Percentiles rank a stretch among this genome's conserved stretches.
Conservation (phyloP, 2,329 filamentous ascomycete genomes). For the Microsporum canis region DNA sequence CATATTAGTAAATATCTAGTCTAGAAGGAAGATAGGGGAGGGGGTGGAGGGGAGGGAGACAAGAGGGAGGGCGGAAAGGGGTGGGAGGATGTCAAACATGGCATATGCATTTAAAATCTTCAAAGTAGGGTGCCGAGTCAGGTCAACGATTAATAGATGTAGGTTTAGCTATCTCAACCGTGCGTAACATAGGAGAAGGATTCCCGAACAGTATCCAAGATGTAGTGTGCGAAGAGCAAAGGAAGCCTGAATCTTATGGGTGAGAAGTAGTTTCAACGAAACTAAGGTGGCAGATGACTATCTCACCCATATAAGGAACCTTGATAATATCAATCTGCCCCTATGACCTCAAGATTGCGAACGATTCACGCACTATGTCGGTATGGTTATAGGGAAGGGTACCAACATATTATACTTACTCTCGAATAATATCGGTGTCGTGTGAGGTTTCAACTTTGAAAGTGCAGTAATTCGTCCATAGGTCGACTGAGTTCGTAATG, state of each 20-base stretch:
- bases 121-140: constrained; percentile 28
- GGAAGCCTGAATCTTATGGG: constrained; percentile 42
- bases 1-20: constrained; percentile 30
- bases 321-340: constrained; percentile 28
- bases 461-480: constrained; percentile 94
- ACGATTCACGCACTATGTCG: constrained; percentile 29
- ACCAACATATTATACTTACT: constrained; percentile 76
- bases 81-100: constrained; percentile 37
- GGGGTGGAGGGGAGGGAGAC: constrained; percentile 19
- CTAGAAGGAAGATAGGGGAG: constrained; percentile 18
- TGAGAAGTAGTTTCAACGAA: constrained; percentile 40
- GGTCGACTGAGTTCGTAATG: constrained; percentile 84
- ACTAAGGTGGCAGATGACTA: constrained; percentile 47
- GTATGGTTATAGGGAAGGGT: constrained; percentile 49
- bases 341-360: constrained; percentile 27
- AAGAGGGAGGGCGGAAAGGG: constrained; percentile 12
- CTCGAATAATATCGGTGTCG: constrained; percentile 88
- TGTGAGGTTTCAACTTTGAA: constrained; percentile 98
- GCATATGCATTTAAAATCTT: constrained; percentile 30
- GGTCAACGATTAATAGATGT: constrained; percentile 25
- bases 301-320: constrained; percentile 49
- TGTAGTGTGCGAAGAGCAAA: constrained; percentile 29
- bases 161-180: constrained; percentile 25
- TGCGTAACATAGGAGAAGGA: constrained; percentile 24
- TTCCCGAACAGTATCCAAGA: constrained; percentile 21